Conservation (phyloP, 371 early-diverging fungal genomes). For the Mucor ambiguus region DNA sequence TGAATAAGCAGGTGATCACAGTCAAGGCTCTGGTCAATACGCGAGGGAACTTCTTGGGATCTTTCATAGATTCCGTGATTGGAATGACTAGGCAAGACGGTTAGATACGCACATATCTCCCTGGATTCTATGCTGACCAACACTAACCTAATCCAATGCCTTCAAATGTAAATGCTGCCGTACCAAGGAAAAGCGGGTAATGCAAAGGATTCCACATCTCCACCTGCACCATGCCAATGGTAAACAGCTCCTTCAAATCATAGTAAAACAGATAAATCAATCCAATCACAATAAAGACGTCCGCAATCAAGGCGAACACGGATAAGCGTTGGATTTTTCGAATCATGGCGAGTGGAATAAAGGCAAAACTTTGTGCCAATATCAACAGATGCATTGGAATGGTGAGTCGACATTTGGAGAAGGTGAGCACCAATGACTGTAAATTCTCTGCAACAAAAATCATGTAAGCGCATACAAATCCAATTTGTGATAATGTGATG, state of each 20-base stretch:
- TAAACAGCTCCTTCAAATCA: conserved; percentile 61
- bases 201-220: conserved; percentile 66
- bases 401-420: conserved; percentile 59
- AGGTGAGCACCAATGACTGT: conserved; percentile 65
- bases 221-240: conserved; percentile 62
- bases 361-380: conserved; percentile 72
- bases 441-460: conserved; percentile 87
- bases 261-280: conserved; percentile 76
- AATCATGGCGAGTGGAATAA: conserved; percentile 82
- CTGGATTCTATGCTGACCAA: not conserved
- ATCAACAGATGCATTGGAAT: conserved; percentile 65
- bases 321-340: conserved; percentile 82
- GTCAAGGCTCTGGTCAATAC: conserved; percentile 70
- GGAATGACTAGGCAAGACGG: conserved; percentile 49
- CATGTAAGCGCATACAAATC: conserved; percentile 88
- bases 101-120: not conserved
- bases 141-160: conserved; percentile 79
- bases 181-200: conserved; percentile 84
- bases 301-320: conserved; percentile 80
- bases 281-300: conserved; percentile 84
- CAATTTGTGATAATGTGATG: conserved; percentile 84
- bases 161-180: conserved; percentile 90
- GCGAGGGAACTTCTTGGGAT: conserved; percentile 75
- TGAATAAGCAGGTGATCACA: conserved; percentile 71
- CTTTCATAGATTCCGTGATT: conserved; percentile 77